Base-by-base conservation (phyloP, 2,329 filamentous ascomycete species). In the Fusarium continuum region DNA sequence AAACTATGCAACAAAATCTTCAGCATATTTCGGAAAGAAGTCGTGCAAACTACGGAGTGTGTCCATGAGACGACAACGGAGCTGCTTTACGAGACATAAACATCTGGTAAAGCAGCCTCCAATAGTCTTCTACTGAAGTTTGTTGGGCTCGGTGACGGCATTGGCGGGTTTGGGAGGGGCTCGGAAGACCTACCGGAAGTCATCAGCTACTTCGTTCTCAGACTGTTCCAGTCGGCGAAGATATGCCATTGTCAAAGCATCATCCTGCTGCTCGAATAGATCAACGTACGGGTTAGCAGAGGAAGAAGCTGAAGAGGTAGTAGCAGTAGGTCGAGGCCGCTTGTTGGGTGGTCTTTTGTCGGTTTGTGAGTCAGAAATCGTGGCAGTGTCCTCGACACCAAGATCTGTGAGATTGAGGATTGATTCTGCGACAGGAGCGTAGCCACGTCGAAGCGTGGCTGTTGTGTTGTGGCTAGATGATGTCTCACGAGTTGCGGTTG, bases 221-320 rank as follows among this genome's bases (percentile, higher is more conserved):
- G 54, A 62, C 25, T 68, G 62, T 35, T 71, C 72, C 19, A 71
- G 61, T 31, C 56, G 73, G 23, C 69, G 70, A n/a, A 74, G 63
- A 46, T 72, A 74, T 35, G 68, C 68, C 26, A 67, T 55, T 23
- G 70, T 68, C 70, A 75, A 72, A 50, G 70, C 70, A 44, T 70
- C 57, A 28, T 76, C 72, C 28, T 69, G 72, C 49, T 72, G 65
- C 57, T 75, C 72, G 44, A 75, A 66, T 31, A 73, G 59, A 43
- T 65, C 57, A 35, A 70, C 60, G 41, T 74, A 75, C 49, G 73
- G 73, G 34, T 74, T 75, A 16, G 60, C 25, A 20, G 64, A 61
- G 17, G 58, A 51, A 11, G 63, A 59, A 4, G 70, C 55, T 7
- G 71, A 63, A 5, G 57, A 46, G 6, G 51, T 23, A 19, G 57